Evolutionary conservation across 768 basidiomycete genomes (phyloP).

Genomic region (Boletus patriciae): DNA sequence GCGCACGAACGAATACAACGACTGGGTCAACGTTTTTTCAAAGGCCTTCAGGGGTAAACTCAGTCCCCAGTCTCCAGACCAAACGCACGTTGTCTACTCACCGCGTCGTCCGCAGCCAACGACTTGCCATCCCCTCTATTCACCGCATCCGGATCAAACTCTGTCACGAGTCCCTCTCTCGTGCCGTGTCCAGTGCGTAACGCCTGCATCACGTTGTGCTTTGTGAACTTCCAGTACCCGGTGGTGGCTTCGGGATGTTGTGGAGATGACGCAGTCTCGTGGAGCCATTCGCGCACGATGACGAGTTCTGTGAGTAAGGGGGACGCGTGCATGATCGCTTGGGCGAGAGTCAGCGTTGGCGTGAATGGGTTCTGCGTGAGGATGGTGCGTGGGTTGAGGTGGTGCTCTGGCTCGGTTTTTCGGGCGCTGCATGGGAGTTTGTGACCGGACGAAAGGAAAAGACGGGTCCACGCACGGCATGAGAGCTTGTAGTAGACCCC

Average conservation of each 20-base stretch:
- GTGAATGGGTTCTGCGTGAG: conserved; percentile 78
- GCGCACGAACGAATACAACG: conserved; percentile 78
- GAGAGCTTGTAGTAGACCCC: conserved; percentile 76
- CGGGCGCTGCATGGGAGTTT: conserved; percentile 49
- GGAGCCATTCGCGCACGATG: conserved; percentile 86
- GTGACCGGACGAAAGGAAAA: neutral
- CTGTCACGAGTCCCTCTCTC: conserved; percentile 54
- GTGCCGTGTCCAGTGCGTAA: conserved; percentile 48
- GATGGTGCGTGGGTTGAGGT: conserved; percentile 52
- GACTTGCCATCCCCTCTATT: conserved; percentile 56
- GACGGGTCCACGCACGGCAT: conserved; percentile 56
- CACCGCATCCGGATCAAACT: conserved; percentile 82
- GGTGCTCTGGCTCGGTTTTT: conserved; percentile 54
- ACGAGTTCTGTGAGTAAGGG: conserved; percentile 72
- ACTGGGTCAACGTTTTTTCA: conserved; percentile 74
- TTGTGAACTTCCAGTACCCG: conserved; percentile 85
- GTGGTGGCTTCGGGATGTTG: conserved; percentile 69
- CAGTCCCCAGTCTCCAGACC: neutral
- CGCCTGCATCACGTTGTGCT: conserved; percentile 66
- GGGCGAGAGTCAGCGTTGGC: conserved; percentile 71
- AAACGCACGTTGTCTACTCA: conserved; percentile 36
- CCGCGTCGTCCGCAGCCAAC: conserved; percentile 77
- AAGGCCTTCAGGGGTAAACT: conserved; percentile 55
- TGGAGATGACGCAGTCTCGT: conserved; percentile 67
- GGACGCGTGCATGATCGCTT: conserved; percentile 67